Evolutionary conservation across 2,329 filamentous ascomycete genomes (phyloP).

Genomic region (Lithohypha guttulata): DNA sequence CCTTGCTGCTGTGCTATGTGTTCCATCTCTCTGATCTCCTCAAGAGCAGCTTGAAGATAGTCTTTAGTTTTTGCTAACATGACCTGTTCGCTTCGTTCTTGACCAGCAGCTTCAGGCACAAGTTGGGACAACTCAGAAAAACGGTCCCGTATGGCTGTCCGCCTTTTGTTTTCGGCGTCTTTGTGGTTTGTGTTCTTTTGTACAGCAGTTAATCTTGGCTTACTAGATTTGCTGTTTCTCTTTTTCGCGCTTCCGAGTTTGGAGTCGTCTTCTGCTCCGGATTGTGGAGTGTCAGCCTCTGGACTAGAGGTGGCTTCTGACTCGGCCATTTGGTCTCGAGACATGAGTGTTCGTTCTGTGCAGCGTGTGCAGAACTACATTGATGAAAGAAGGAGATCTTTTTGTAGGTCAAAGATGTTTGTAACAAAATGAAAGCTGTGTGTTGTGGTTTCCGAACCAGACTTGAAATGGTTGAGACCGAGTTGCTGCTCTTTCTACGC

Average conservation of each 20-base stretch:
- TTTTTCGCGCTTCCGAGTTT: slow-evolving; percentile 12
- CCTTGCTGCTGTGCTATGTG: slow-evolving; percentile 14
- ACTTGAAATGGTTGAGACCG: too few species aligned
- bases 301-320: slow-evolving; percentile 11
- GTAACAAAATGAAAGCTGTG: too few species aligned
- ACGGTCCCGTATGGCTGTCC: slow-evolving; percentile 66
- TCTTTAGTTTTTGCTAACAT: slow-evolving; percentile 65
- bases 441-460: too few species aligned
- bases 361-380: too few species aligned
- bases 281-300: slow-evolving; percentile 11
- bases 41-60: slow-evolving; percentile 51
- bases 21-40: slow-evolving; percentile 50
- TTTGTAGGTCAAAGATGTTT: too few species aligned
- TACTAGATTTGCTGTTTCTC: slow-evolving; percentile 33
- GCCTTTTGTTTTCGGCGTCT: slow-evolving; percentile 53
- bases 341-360: slow-evolving; percentile 13
- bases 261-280: slow-evolving; percentile 4
- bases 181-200: slow-evolving; percentile 69
- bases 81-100: slow-evolving; percentile 72
- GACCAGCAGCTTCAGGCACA: slow-evolving; percentile 70
- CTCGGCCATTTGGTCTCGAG: slow-evolving; percentile 15
- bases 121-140: slow-evolving; percentile 72
- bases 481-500: too few species aligned
- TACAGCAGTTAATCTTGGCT: slow-evolving; percentile 55
- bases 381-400: too few species aligned